Base-by-base conservation (phyloP, 768 basidiomycete genomes). In the Kwoniella mangroviensis region DNA sequence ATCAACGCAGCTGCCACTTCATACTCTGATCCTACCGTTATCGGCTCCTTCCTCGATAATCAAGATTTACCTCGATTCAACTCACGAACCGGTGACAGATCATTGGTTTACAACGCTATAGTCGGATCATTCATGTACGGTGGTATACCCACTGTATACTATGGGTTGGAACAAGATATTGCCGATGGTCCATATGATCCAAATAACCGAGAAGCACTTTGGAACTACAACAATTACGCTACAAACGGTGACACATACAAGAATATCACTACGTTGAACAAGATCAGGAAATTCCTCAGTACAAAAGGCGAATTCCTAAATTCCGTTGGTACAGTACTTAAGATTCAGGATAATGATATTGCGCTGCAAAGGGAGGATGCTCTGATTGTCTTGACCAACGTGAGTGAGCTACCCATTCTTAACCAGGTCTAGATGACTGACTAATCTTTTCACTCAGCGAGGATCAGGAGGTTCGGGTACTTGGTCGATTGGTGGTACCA, bases 361-460 rank as follows among this genome's bases (percentile, higher is more conserved):
- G 79, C 77, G 5, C 51, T 75, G 53, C 41, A 57, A 40, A 49
- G 77, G 45, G 71, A 63, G 24, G 66, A 70, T 3, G 67, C 60
- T 2, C 26, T 80, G 53, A 69, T 76, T n/a, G 73, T 80, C 7
- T 51, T 80, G 57, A 80, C 79, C 45, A 80, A 78, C 54, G 79
- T 80, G 58, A 71, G 78, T n/a, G n/a, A n/a, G n/a, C n/a, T n/a
- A n/a, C n/a, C n/a, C n/a, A n/a, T n/a, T n/a, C n/a, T n/a, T n/a
- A n/a, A n/a, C n/a, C n/a, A n/a, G n/a, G n/a, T n/a, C n/a, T n/a
- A n/a, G n/a, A n/a, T n/a, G n/a, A 34, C 34, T 34, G 34, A 34
- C 6, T 7, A 34, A 6, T 34, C 9, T 7, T 7, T 34, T 34
- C 34, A 6, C 9, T 12, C 24, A 79, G 78, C 65, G 75, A 43